Evolutionary conservation across 257 asterid species (phyloP).

Genomic region (Ophiorrhiza pumila): DNA sequence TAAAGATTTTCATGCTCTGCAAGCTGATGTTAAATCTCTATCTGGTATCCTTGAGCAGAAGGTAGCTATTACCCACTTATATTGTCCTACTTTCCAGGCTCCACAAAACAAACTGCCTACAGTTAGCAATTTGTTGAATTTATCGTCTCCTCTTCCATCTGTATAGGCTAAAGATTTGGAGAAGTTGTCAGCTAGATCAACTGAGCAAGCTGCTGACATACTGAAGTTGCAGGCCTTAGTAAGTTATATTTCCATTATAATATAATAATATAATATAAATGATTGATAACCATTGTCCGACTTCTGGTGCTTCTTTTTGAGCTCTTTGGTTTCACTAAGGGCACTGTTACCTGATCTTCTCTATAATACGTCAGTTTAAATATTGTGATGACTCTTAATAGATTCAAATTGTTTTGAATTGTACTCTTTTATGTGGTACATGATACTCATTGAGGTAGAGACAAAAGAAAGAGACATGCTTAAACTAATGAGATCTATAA

Average conservation of each 20-base stretch:
- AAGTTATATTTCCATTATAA: constrained; percentile 28
- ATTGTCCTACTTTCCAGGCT: background rate
- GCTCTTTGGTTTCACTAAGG: background rate
- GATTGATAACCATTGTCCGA: too few species aligned
- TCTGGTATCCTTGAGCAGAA: constrained; percentile 57
- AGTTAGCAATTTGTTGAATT: background rate
- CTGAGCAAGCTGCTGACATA: constrained; percentile 65
- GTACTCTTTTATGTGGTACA: background rate
- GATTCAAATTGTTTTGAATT: background rate
- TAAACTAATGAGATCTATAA: background rate
- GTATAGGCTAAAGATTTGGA: constrained; percentile 70
- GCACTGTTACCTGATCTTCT: background rate
- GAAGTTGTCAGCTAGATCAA: constrained; percentile 52
- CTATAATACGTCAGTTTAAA: background rate
- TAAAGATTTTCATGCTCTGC: constrained; percentile 63
- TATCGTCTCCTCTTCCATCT: constrained; percentile 12
- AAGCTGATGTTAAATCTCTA: constrained; percentile 75
- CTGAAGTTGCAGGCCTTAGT: constrained; percentile 69
- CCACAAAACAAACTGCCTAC: too few species aligned
- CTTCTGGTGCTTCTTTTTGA: constrained; percentile 1
- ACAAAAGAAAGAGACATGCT: background rate
- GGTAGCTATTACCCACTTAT: constrained; percentile 36
- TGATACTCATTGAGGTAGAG: background rate
- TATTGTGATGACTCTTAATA: background rate
- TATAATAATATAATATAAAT: too few species aligned